These are phyloP conservation scores for Botrytis hyacinthi DNA, from an alignment of 2,329 filamentous ascomycete species.

Conservation along the genomic window DNA sequence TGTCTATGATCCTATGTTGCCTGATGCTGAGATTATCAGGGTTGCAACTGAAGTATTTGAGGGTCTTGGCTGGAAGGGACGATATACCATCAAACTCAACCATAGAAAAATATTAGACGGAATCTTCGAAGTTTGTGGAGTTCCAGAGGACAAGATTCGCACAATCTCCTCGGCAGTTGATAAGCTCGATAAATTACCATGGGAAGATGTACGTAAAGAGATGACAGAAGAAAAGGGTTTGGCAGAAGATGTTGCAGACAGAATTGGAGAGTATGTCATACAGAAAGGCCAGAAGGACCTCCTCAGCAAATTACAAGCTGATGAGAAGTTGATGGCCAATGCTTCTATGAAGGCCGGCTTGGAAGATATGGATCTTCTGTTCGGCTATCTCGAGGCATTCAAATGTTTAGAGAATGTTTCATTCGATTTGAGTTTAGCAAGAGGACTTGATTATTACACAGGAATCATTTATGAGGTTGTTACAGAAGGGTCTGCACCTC, in stretches of 20 bases:
- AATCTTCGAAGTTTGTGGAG: slow-evolving; percentile 86
- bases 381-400: slow-evolving; percentile 79
- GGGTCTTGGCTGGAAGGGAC: slow-evolving; percentile 67
- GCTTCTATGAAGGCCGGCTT: slow-evolving; percentile 75
- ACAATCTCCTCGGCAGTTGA: slow-evolving; percentile 91
- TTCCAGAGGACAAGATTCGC: slow-evolving; percentile 81
- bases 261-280: slow-evolving; percentile 81
- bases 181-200: slow-evolving; percentile 91
- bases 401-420: slow-evolving; percentile 71
- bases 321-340: slow-evolving; percentile 68
- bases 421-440: slow-evolving; percentile 85
- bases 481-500: slow-evolving; percentile 59
- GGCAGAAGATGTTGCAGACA: slow-evolving; percentile 72
- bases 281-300: slow-evolving; percentile 74
- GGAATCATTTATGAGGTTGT: slow-evolving; percentile 75
- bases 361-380: slow-evolving; percentile 75
- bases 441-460: slow-evolving; percentile 87
- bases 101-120: slow-evolving; percentile 93
- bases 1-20: slow-evolving; percentile 83
- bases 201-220: slow-evolving; percentile 85
- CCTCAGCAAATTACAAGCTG: slow-evolving; percentile 64
- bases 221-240: slow-evolving; percentile 93
- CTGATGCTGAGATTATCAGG: slow-evolving; percentile 83
- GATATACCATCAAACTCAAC: slow-evolving; percentile 82
- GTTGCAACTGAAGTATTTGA: slow-evolving; percentile 86